Evolutionary conservation across 202 grass and related monocot species (phyloP).

Genomic region (Setaria italica): DNA sequence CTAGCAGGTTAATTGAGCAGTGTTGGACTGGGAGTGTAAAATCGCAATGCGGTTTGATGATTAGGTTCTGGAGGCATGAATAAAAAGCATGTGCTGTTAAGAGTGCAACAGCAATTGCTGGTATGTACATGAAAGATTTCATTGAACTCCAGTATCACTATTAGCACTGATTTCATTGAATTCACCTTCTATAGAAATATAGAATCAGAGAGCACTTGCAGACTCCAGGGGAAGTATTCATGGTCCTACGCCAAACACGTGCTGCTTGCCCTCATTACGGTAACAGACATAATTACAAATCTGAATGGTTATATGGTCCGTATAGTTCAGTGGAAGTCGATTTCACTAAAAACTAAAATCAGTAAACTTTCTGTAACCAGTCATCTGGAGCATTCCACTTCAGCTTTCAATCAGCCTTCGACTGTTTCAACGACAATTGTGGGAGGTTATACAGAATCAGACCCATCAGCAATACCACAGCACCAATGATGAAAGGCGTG

Average conservation of each 20-base stretch:
- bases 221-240: too few relatives aligned
- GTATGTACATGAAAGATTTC: too few relatives aligned
- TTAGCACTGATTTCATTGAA: too few relatives aligned
- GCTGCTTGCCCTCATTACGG: background rate
- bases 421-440: slow-evolving; percentile 47
- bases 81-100: too few relatives aligned
- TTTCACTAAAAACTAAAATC: slow-evolving; percentile 18
- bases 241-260: background rate
- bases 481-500: slow-evolving; percentile 64
- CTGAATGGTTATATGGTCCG: background rate
- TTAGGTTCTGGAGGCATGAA: too few relatives aligned
- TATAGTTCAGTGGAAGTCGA: background rate
- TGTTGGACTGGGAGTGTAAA: too few relatives aligned
- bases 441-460: slow-evolving; percentile 84
- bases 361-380: background rate
- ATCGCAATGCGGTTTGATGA: too few relatives aligned
- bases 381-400: background rate
- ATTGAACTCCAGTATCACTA: too few relatives aligned
- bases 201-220: background rate
- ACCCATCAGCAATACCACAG: slow-evolving; percentile 60
- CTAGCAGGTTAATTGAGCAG: too few relatives aligned
- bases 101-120: too few relatives aligned
- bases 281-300: background rate
- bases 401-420: slow-evolving; percentile 59
- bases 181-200: too few relatives aligned